These are phyloP conservation scores for Kodamaea suecica DNA, from an alignment of 1,139 yeast species.

Conservation along the genomic window DNA sequence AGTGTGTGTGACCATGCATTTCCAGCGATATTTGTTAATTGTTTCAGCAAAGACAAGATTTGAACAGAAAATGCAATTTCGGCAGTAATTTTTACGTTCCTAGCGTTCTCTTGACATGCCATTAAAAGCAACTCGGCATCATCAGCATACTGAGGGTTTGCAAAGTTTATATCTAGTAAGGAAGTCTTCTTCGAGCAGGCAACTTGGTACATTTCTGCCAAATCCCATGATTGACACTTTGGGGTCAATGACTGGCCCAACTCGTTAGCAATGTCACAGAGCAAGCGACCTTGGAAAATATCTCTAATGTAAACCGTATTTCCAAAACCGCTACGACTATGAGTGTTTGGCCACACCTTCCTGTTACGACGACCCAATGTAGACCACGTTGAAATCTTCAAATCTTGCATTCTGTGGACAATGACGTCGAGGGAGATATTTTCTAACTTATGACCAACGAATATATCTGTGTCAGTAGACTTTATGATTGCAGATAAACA, in stretches of 20 bases:
- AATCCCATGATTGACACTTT: constrained; percentile 95
- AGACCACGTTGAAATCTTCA: constrained; percentile 73
- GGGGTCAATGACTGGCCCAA: constrained; percentile 90
- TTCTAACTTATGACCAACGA: constrained; percentile 85
- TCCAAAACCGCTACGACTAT: constrained; percentile 41
- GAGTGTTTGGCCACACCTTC: constrained; percentile 71
- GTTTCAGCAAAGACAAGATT: constrained; percentile 84
- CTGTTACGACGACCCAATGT: constrained; percentile 80
- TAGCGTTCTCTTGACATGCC: constrained; percentile 68
- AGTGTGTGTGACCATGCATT: constrained; percentile 96
- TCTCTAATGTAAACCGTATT: constrained; percentile 60
- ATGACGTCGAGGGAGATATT: constrained; percentile 75
- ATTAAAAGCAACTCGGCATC: constrained; percentile 66
- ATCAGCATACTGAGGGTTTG: constrained; percentile 61
- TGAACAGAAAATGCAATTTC: constrained; percentile 80
- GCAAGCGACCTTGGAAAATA: constrained; percentile 77
- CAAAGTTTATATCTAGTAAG: constrained; percentile 71
- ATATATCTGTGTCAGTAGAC: constrained; percentile 81
- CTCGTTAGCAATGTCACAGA: constrained; percentile 92
- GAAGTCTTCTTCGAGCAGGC: constrained; percentile 60
- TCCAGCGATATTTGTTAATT: constrained; percentile 91
- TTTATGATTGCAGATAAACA: constrained; percentile 73
- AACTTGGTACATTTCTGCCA: constrained; percentile 84
- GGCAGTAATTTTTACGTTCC: constrained; percentile 69
- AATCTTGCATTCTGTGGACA: constrained; percentile 76